These are phyloP conservation scores for Paramecium bursaria DNA, from an alignment of 73 alveolate species.

Conservation along the genomic window DNA sequence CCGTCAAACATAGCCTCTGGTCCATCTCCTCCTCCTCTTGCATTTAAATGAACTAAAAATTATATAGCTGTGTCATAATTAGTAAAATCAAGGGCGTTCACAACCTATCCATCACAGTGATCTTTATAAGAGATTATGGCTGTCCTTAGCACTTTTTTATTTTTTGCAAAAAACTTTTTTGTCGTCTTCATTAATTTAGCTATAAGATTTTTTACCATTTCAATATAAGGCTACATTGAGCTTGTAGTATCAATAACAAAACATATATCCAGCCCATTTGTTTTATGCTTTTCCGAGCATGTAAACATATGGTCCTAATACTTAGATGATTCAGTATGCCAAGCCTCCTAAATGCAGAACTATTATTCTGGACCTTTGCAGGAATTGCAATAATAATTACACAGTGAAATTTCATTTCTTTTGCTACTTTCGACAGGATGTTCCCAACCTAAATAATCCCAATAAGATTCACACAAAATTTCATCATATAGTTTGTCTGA, in stretches of 20 bases:
- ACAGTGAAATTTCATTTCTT: not conserved
- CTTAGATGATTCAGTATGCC: not conserved
- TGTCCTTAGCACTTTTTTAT: too few species aligned
- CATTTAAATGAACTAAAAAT: not conserved
- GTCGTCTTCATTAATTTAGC: not conserved
- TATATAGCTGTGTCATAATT: not conserved
- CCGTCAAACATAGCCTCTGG: slow-evolving; percentile 92
- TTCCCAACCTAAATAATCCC: slow-evolving; percentile 40
- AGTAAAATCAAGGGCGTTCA: too few species aligned
- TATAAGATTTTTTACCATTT: not conserved
- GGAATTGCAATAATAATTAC: not conserved
- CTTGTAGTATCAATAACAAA: slow-evolving; percentile 56
- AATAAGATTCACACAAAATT: slow-evolving; percentile 6
- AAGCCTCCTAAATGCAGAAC: not conserved
- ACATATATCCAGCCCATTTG: not conserved
- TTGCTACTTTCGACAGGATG: slow-evolving; percentile 11
- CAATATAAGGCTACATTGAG: slow-evolving; percentile 29
- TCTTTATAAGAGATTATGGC: slow-evolving; percentile 40
- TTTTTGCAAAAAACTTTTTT: not conserved
- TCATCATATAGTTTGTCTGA: too few species aligned
- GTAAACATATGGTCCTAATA: too few species aligned
- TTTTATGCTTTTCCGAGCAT: too few species aligned
- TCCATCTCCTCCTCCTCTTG: slow-evolving; percentile 72
- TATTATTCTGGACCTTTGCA: not conserved
- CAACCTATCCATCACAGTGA: too few species aligned